Base-by-base conservation (phyloP, 1,284 basidiomycete species). In the Trichosporon sp. region DNA sequence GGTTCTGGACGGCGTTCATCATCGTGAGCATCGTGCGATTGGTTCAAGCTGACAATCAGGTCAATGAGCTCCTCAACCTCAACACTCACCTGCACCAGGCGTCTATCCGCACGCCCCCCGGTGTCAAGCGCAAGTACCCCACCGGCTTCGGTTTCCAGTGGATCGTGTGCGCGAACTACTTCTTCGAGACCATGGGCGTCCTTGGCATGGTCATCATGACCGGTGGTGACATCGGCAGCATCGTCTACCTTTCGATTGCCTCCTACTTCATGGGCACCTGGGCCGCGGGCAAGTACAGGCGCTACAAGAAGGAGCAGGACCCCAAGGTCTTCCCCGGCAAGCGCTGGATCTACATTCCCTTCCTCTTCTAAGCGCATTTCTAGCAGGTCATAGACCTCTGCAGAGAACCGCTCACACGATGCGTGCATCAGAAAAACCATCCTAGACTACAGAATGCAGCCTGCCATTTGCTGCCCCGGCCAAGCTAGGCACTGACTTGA, bases 261-360 rank as follows among this genome's bases (percentile, higher is more conserved):
- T 83, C 84, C 0, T 86, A 73, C 40, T 89, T 89, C 72, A 98
- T 98, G 93, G 82, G 84, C 25, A 72, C 86, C 11, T 99, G 95
- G 96, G 94, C 95, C 11, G 74, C 86, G 54, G 94, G 95, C 84
- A 99, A 97, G 83, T 94, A 97, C 77, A 83, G 82, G 66, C 85
- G 85, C 65, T 99, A 99, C 83, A 92, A 88, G 84, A 92, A 89
- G 76, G 95, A 98, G 80, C 97, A 97, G 73, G 91, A 92, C 37
- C 87, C 87, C 71, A 86, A 89, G 68, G 71, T 74, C 23, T 79
- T 76, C 70, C 77, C 77, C 8, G 77, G 76, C 31, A 74, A 69
- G 59, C 70, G 77, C 64, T 79, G 76, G 73, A 67, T 78, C 60
- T 74, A 75, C 70, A 74, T 75, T 34, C 73, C 73, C 31, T 59